Percentiles rank a stretch among this genome's conserved stretches.
These are phyloP conservation scores for Massarina eburnea DNA, from an alignment of 2,329 filamentous ascomycete species.

Conservation along the genomic window DNA sequence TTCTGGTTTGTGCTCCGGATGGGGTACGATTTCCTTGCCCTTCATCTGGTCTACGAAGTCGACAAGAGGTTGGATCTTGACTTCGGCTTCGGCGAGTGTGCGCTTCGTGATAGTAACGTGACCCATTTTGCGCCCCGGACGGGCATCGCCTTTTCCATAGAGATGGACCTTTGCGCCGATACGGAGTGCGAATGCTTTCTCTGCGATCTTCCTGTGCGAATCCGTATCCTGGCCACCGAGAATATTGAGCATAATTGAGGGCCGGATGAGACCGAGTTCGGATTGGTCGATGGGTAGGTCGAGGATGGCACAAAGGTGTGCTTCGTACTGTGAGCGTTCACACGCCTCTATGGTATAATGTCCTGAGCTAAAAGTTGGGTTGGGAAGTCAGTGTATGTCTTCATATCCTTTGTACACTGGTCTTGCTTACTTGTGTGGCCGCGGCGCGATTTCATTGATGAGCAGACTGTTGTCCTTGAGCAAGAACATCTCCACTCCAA, in stretches of 20 bases:
- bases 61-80: constrained; percentile 70
- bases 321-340: constrained; percentile 86
- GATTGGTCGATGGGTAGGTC: constrained; percentile 58
- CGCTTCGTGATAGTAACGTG: constrained; percentile 81
- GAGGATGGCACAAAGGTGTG: constrained; percentile 83
- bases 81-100: constrained; percentile 68
- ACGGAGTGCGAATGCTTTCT: constrained; percentile 57
- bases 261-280: constrained; percentile 60
- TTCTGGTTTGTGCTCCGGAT: constrained; percentile 17
- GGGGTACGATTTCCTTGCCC: constrained; percentile 32
- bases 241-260: constrained; percentile 78
- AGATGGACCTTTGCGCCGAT: constrained; percentile 72
- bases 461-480: constrained; percentile 70
- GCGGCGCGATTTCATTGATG: constrained; percentile 84
- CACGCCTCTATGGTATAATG: constrained; percentile 96
- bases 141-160: constrained; percentile 84
- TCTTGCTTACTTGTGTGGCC: constrained; percentile 89
- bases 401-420: too few relatives aligned
- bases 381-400: too few relatives aligned
- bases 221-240: constrained; percentile 68
- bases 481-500: constrained; percentile 96
- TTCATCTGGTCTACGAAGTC: constrained; percentile 62
- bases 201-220: constrained; percentile 63
- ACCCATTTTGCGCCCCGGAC: constrained; percentile 90
- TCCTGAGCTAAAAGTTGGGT: too few relatives aligned